Base-by-base conservation (phyloP, 176 grass and related monocot genomes). In the Oryza longistaminata region DNA sequence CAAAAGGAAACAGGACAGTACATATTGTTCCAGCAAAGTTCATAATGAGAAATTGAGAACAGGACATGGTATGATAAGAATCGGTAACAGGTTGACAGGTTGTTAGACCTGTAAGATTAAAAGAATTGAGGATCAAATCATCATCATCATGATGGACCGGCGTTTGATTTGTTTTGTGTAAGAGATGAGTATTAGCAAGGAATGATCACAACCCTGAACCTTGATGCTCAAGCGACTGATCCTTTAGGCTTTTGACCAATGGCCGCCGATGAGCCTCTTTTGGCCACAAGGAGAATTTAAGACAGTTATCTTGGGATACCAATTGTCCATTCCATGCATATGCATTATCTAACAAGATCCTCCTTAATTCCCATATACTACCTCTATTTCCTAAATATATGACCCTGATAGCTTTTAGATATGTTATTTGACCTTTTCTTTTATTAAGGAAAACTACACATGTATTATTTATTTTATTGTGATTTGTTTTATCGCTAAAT, bases 201-300 rank as follows among this genome's bases (percentile, higher is more conserved):
- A 33, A 73, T 66, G 58, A 85, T 85, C 33, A 25, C 55, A 35
- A 60, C 64, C 75, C 37, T 6, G 40, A 90, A 69, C 43, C 83
- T 76, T 90, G 88, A 22, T 55, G 55, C 65, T 66, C 83, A 86
- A 85, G 88, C 88, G 43, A 82, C 75, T 74, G 45, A 33, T 43
- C 55, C 24, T 68, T 71, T 15, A 35, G 66, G 52, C 72, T 66
- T 82, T 86, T 78, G 78, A 90, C 83, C 73, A 50, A 40, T 22
- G 16, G 64, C 24, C 24, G 64, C 24, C 24, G 2, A 8, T 24
- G 8, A 11, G 58, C 3, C 58, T 62, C 71, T 86, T 86, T 72
- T 19, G 77, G 45, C 42, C 66, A 58, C 52, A 55, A 13, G 62
- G 73, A 71, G 27, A 58, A 58, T 21, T 58, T 64, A 40, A 37